Evolutionary conservation across 208 protist species (phyloP), one percentile per base, ranked within the genome.

Genomic region (Leptomonas pyrrhocoris): DNA sequence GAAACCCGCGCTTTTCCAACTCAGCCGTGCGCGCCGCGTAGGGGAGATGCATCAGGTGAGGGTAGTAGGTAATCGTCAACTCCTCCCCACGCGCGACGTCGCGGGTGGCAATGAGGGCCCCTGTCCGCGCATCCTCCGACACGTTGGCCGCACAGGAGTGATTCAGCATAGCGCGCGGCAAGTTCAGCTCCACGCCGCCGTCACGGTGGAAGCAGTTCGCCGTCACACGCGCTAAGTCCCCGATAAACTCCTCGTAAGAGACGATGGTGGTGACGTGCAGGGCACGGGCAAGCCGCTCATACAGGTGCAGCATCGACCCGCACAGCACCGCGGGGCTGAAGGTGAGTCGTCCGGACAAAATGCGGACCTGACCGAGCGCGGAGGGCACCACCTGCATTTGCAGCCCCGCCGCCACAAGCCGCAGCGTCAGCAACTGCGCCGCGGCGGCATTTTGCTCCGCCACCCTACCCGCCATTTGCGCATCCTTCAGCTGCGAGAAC

Each of bases 111-210:
- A 85, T 72, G 46, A 93, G 63, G 21, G 67, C 79, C 9, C 81
- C 83, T 19, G 79, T 85, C 43, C 65, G 38, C 63, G 45, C 23
- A 53, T 91, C 79, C 68, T 91, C 85, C 28, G 81, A 86, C 13
- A 85, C 79, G 75, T 93, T 94, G 7, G 90, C 82, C n/a, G 71
- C 82, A 63, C 91, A 96, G 50, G 85, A 86, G 70, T 96, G 91
- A 65, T 96, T 94, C 27, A 96, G 63, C 83, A 96, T 88, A 27
- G 88, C 80, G 15, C 86, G 80, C 9, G 86, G 68, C 54, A 94
- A 80, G 58, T 89, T 64, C 31, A 94, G 76, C 50, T 90, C 84
- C 18, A 96, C 78, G 31, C 56, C 78, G 53, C 62, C 71, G 6
- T 92, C 81, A 38, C 73, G 72, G 28, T 91, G 84, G 62, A 92